Evolutionary conservation across 805 yeast genomes (phyloP).

Genomic region (Tanozyma kutaoensis): DNA sequence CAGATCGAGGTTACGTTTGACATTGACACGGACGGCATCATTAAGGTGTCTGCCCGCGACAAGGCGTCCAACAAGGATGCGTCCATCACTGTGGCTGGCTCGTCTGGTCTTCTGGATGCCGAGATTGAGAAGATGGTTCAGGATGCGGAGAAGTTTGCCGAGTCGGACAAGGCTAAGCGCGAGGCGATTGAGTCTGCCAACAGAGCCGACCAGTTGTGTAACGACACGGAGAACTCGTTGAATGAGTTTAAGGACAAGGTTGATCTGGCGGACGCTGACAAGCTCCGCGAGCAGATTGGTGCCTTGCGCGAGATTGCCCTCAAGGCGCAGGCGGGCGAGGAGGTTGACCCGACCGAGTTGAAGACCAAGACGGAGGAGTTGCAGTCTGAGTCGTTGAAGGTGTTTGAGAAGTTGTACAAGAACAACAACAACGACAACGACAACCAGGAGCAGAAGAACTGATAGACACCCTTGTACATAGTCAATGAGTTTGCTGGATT

Average conservation of each 20-base stretch:
- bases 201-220: slow-evolving; percentile 69
- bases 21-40: slow-evolving; percentile 94
- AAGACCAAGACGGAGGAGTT: slow-evolving; percentile 65
- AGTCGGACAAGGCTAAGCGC: slow-evolving; percentile 77
- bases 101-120: slow-evolving; percentile 80
- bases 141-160: slow-evolving; percentile 83
- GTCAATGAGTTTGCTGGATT: too few relatives aligned
- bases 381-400: slow-evolving; percentile 62
- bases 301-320: slow-evolving; percentile 45
- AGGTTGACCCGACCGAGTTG: slow-evolving; percentile 48
- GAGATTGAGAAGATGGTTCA: slow-evolving; percentile 87
- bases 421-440: slow-evolving; percentile 10
- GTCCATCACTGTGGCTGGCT: slow-evolving; percentile 91
- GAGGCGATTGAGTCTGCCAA: slow-evolving; percentile 76
- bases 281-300: slow-evolving; percentile 17
- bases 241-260: slow-evolving; percentile 34
- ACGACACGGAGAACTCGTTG: slow-evolving; percentile 34
- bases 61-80: slow-evolving; percentile 90
- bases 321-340: slow-evolving; percentile 51
- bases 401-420: slow-evolving; percentile 51
- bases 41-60: slow-evolving; percentile 89
- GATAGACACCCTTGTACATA: too few relatives aligned
- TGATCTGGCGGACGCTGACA: slow-evolving; percentile 32
- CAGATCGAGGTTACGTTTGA: slow-evolving; percentile 92
- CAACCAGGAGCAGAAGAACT: slow-evolving; percentile 5